Evolutionary conservation across 176 grass and related monocot species (phyloP).

Genomic region (Oryza longistaminata): DNA sequence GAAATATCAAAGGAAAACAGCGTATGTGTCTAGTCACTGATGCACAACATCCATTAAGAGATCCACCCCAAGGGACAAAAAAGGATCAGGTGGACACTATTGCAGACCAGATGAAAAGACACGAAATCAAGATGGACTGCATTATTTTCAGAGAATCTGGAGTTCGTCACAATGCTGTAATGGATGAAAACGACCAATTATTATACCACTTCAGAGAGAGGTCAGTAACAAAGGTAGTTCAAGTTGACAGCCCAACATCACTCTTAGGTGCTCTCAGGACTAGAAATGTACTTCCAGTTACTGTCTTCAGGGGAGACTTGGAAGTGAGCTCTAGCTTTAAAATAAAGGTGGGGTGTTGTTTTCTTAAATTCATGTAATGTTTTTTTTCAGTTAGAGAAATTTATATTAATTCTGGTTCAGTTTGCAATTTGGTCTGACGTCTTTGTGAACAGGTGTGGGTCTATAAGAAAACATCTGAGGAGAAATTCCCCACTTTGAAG

Average conservation of each 20-base stretch:
- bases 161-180: slow-evolving; percentile 40
- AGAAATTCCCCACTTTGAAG: slow-evolving; percentile 90
- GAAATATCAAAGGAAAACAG: slow-evolving; percentile 60
- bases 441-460: slow-evolving; percentile 83
- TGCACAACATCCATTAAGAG: slow-evolving; percentile 73
- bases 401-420: slow-evolving; percentile 14
- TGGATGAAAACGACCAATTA: slow-evolving; percentile 79
- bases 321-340: slow-evolving; percentile 80
- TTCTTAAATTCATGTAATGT: neutral
- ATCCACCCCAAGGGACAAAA: slow-evolving; percentile 83
- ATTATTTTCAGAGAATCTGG: slow-evolving; percentile 71
- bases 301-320: slow-evolving; percentile 89
- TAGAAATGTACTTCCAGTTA: slow-evolving; percentile 81
- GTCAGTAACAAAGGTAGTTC: slow-evolving; percentile 59
- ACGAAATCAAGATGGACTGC: slow-evolving; percentile 73
- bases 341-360: slow-evolving; percentile 69
- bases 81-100: slow-evolving; percentile 85
- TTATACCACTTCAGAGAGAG: slow-evolving; percentile 70
- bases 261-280: slow-evolving; percentile 86
- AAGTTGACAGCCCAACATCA: slow-evolving; percentile 73
- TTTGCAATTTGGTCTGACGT: slow-evolving; percentile 27
- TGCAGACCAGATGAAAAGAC: slow-evolving; percentile 74
- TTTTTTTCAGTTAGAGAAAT: slow-evolving; percentile 11
- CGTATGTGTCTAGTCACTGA: slow-evolving; percentile 79
- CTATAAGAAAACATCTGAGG: slow-evolving; percentile 95